Evolutionary conservation across 257 asterid species (phyloP).

Genomic region (Ilex asprella): DNA sequence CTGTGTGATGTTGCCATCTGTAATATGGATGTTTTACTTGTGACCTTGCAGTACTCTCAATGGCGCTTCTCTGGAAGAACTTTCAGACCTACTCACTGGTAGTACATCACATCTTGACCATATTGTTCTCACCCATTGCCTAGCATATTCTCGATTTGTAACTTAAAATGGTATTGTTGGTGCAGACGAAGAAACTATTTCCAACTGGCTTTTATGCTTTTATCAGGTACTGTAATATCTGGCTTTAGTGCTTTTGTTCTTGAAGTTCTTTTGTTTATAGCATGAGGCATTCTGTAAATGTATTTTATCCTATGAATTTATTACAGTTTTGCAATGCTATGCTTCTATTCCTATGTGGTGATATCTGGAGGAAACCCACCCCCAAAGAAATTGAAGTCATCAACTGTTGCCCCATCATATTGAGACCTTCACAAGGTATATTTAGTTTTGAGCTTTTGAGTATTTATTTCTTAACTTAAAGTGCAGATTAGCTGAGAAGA

Average conservation of each 20-base stretch:
- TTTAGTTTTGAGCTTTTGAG: too few relatives aligned
- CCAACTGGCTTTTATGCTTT: conserved; percentile 57
- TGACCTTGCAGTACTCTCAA: conserved; percentile 60
- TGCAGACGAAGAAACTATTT: conserved; percentile 51
- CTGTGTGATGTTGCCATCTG: not conserved
- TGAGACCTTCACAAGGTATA: not conserved
- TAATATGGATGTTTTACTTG: not conserved
- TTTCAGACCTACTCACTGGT: conserved; percentile 69
- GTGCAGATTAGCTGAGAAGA: too few relatives aligned
- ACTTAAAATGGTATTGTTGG: conserved; percentile 7
- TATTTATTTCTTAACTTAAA: too few relatives aligned
- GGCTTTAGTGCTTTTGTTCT: conserved; percentile 1
- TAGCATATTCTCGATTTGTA: not conserved
- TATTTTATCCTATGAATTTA: conserved; percentile 6
- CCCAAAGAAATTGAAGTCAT: conserved; percentile 31
- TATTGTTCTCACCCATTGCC: not conserved
- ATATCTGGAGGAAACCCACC: conserved; percentile 49
- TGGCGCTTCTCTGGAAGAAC: conserved; percentile 61
- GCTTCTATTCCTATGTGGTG: conserved; percentile 80
- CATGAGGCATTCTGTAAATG: not conserved
- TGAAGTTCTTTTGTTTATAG: too few relatives aligned
- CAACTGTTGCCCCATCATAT: conserved; percentile 12
- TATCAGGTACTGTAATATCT: conserved; percentile 47
- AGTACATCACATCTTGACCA: conserved; percentile 7
- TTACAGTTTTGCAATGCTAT: conserved; percentile 77